Conservation (phyloP, 2,329 filamentous ascomycete species). For the Arthroderma sp. region DNA sequence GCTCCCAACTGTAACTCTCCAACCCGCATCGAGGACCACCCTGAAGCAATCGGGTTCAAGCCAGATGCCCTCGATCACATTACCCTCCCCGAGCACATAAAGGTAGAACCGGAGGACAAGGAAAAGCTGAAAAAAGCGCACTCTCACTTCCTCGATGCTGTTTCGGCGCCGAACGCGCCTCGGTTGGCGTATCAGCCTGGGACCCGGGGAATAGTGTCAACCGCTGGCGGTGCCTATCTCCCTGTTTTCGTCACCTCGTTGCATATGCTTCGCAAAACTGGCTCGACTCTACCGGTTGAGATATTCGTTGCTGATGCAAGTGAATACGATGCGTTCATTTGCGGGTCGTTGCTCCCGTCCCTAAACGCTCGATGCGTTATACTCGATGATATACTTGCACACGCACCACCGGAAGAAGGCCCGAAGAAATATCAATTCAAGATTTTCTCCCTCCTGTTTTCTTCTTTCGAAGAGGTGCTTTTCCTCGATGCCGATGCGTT, state of each 20-base stretch:
- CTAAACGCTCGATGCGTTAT: constrained; percentile 21
- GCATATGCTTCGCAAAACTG: constrained; percentile 23
- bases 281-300: constrained; percentile 25
- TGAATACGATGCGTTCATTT: constrained; percentile 21
- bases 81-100: constrained; percentile 9
- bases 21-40: constrained; percentile 8
- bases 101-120: constrained; percentile 7
- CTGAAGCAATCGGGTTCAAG: constrained; percentile 10
- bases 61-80: constrained; percentile 9
- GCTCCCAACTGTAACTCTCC: constrained; percentile 8
- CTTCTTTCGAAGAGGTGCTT: constrained; percentile 45
- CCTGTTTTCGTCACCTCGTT: constrained; percentile 22
- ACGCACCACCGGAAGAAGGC: constrained; percentile 35
- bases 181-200: constrained; percentile 6
- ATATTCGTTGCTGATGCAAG: constrained; percentile 19
- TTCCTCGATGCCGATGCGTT: constrained; percentile 48
- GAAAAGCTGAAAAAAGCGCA: constrained; percentile 10
- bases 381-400: constrained; percentile 23
- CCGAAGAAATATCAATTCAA: constrained; percentile 48
- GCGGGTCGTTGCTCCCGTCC: constrained; percentile 18
- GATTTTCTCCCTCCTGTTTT: constrained; percentile 44
- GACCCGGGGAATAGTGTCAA: constrained; percentile 10
- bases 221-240: constrained; percentile 15
- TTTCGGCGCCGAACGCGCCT: constrained; percentile 6
- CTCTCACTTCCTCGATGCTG: constrained; percentile 6